Conservation (phyloP, 768 basidiomycete species). For the Mycena belliarum region DNA sequence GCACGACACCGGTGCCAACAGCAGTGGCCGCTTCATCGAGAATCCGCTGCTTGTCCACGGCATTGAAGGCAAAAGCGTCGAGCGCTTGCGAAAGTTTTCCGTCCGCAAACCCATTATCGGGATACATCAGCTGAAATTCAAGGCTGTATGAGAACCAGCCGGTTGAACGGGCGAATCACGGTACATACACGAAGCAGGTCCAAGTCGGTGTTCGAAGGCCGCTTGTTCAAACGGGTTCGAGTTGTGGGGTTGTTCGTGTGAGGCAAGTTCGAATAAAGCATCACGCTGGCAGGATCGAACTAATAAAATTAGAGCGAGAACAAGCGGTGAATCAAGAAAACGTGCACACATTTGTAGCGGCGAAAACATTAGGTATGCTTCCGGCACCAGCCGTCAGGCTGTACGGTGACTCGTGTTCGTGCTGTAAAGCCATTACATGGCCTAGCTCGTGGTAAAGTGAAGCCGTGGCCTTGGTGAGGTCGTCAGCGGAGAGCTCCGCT, state of each 20-base stretch:
- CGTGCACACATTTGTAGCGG: not conserved
- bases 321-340: not conserved
- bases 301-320: not conserved
- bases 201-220: not conserved
- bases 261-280: not conserved
- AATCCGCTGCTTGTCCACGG: not conserved
- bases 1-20: not conserved
- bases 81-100: not conserved
- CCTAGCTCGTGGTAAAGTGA: constrained; percentile 8
- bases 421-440: not conserved
- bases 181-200: not conserved
- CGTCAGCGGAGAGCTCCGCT: not conserved
- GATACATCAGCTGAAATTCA: constrained; percentile 5
- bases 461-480: not conserved
- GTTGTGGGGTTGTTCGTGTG: not conserved
- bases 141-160: too few relatives aligned
- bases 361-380: not conserved
- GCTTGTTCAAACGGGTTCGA: not conserved
- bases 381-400: not conserved
- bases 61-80: not conserved
- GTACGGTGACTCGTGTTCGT: not conserved
- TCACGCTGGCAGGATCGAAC: constrained; percentile 7
- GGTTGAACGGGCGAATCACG: too few relatives aligned
- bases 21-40: not conserved
- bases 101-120: not conserved